phyloP scores from a whole-genome alignment of 306 rosid species.

The Casuarina cunninghamiana region DNA sequence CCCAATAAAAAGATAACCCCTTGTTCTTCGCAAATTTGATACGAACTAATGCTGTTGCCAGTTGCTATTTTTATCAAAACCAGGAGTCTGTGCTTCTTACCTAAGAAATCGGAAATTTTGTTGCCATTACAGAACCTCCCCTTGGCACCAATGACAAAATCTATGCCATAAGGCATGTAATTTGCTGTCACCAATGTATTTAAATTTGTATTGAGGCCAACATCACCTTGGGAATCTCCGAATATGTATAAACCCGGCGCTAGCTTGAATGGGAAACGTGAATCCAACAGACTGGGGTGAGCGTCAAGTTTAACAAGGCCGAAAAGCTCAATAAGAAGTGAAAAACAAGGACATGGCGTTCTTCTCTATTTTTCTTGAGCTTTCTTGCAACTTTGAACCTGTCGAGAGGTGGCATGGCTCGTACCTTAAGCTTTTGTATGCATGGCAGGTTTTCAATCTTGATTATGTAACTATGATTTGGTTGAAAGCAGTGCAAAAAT shows the following conservation, averaged over 20 bases:
- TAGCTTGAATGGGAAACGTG: background rate
- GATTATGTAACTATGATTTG: background rate
- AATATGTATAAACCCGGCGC: background rate
- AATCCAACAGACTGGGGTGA: background rate
- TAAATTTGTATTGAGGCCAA: background rate
- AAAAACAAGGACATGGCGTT: background rate
- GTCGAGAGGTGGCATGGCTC: background rate
- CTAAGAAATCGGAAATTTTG: background rate
- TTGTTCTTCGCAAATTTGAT: background rate
- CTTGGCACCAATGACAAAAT: conserved; percentile 6
- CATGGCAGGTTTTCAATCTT: background rate
- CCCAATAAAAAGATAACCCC: background rate
- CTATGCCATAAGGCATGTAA: background rate
- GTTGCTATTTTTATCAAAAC: background rate
- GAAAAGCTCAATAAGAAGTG: background rate
- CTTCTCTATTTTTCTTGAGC: background rate
- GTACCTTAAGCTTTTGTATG: background rate
- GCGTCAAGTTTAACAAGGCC: background rate
- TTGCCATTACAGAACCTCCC: conserved; percentile 2
- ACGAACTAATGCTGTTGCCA: background rate
- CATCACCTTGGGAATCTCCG: background rate
- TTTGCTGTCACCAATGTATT: background rate
- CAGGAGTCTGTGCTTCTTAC: background rate
- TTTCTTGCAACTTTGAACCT: background rate
- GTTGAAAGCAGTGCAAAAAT: background rate